A percentile compares a stretch with the other conserved stretches of the same genome.
Conservation (phyloP, 164 flowering plant species). For the Cinnamomum chago region DNA sequence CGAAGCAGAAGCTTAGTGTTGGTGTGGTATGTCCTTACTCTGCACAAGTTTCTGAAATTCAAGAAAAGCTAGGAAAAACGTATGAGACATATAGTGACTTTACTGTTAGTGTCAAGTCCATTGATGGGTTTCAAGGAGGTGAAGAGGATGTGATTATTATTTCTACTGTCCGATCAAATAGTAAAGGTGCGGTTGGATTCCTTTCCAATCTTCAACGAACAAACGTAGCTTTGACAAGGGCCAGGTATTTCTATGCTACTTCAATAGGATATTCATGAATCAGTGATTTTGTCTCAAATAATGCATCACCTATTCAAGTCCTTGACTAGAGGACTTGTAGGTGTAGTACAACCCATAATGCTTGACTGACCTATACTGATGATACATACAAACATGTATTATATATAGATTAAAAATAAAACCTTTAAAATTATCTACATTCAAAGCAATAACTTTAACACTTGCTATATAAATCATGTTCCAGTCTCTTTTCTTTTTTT, state of each 20-base stretch:
- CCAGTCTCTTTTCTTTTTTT: background rate
- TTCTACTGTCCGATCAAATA: conserved; percentile 52
- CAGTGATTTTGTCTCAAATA: too few species aligned
- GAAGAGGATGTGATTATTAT: conserved; percentile 56
- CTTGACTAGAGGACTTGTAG: background rate
- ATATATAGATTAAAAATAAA: background rate
- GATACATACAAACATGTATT: background rate
- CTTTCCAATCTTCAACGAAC: conserved; percentile 39
- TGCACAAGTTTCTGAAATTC: conserved; percentile 50
- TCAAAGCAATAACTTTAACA: background rate
- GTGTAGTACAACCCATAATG: background rate
- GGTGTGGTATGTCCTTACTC: conserved; percentile 69
- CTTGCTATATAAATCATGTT: background rate
- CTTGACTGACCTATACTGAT: background rate
- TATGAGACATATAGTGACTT: conserved; percentile 29
- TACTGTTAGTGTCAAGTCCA: conserved; percentile 37
- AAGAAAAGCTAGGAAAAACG: conserved; percentile 26
- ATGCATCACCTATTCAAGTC: background rate
- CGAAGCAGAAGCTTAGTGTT: conserved; percentile 34
- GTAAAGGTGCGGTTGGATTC: conserved; percentile 43
- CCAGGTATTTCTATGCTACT: conserved; percentile 39
- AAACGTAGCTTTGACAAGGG: conserved; percentile 66
- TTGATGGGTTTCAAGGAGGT: conserved; percentile 64
- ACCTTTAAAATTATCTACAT: background rate
- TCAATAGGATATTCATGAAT: background rate